A percentile compares a stretch with the other conserved stretches of the same genome.
Conservation (phyloP, 352 stramenopile species). For the Globisporangium emineosum region DNA sequence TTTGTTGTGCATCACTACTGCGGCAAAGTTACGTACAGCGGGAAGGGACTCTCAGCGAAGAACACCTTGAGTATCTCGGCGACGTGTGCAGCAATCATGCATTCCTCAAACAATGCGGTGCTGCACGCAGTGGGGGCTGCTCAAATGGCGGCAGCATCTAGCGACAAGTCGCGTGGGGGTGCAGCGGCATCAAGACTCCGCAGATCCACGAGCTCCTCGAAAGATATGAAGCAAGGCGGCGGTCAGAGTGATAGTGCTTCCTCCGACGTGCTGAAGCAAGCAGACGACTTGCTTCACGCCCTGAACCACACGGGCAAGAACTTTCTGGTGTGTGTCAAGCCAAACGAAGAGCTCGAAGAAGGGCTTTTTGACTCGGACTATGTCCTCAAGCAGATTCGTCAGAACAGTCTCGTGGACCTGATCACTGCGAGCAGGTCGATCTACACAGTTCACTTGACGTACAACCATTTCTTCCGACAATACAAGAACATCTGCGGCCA, state of each 20-base stretch:
- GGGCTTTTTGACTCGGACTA: conserved; percentile 63
- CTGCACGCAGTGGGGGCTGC: conserved; percentile 64
- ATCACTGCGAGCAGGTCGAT: conserved; percentile 71
- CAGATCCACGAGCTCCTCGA: conserved; percentile 45
- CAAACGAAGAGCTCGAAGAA: conserved; percentile 60
- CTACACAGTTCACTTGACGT: conserved; percentile 72
- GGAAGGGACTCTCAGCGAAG: conserved; percentile 59
- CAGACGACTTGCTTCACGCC: conserved; percentile 61
- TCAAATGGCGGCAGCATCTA: conserved; percentile 58
- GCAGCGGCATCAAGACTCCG: conserved; percentile 35
- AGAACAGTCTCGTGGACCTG: conserved; percentile 68
- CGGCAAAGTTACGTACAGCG: conserved; percentile 75
- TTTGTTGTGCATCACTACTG: conserved; percentile 76
- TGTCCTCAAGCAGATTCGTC: conserved; percentile 68
- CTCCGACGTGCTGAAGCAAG: conserved; percentile 62
- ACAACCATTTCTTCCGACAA: conserved; percentile 75
- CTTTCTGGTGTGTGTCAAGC: conserved; percentile 82
- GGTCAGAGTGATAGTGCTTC: conserved; percentile 38
- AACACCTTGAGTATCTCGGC: conserved; percentile 77
- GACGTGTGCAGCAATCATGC: conserved; percentile 80
- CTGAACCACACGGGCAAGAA: conserved; percentile 77
- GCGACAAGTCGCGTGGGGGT: conserved; percentile 28
- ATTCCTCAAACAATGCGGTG: conserved; percentile 79
- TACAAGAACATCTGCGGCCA: conserved; percentile 85
- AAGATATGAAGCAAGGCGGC: conserved; percentile 25